Conservation (phyloP, 768 basidiomycete genomes). For the Ramaria rubella region DNA sequence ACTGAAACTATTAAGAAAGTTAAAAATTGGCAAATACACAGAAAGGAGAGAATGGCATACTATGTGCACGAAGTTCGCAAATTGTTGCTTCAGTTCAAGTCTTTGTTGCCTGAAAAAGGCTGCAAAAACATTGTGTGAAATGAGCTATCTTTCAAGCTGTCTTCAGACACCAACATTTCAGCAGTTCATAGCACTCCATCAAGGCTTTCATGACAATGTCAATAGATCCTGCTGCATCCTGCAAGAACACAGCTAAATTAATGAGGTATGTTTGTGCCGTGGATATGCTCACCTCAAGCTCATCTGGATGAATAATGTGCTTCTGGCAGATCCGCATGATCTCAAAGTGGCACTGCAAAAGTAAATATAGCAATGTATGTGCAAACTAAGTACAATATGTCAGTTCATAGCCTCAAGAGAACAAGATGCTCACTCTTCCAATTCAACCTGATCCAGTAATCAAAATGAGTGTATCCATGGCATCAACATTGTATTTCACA, state of each 20-base stretch:
- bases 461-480: conserved; percentile 22
- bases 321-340: conserved; percentile 19
- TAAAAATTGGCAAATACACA: conserved; percentile 17
- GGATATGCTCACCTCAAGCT: conserved; percentile 12
- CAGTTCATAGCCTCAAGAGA: not conserved
- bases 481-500: conserved; percentile 24
- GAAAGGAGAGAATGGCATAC: not conserved
- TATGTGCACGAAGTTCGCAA: conserved; percentile 10
- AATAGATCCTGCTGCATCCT: not conserved
- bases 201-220: not conserved
- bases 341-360: conserved; percentile 16
- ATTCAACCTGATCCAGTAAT: conserved; percentile 22
- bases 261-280: not conserved
- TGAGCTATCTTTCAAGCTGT: not conserved
- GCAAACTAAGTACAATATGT: conserved; percentile 2
- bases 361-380: conserved; percentile 12
- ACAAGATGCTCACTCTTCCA: conserved; percentile 19
- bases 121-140: not conserved
- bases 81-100: conserved; percentile 13
- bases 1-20: conserved; percentile 3
- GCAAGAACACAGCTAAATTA: not conserved
- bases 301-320: conserved; percentile 23
- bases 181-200: not conserved
- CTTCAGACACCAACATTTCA: not conserved
- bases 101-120: not conserved